Evolutionary conservation across 2,329 filamentous ascomycete species (phyloP), one percentile per base, ranked within the genome.

Genomic region (Gyromitra esculenta): DNA sequence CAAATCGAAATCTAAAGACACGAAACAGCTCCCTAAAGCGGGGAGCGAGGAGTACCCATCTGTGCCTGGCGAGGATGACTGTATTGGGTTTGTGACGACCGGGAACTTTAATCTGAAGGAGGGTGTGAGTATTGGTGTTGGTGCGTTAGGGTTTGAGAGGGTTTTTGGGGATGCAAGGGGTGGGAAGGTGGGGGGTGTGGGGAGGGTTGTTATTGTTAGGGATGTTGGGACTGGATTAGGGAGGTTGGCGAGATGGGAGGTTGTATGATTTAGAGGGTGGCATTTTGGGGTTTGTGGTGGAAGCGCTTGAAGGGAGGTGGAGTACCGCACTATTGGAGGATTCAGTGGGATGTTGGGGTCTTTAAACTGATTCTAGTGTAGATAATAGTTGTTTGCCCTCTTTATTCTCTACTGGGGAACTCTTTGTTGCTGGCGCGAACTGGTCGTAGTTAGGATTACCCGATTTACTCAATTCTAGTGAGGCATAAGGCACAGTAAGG

Each of bases 31-130:
- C 15, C 84, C 84, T 31, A 81, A 81, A 45, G 80, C 82, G 2
- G 81, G 81, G 11, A 85, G 83, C 76, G 82, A 82, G 71, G 82
- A 80, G 65, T 89, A 92, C 79, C 91, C 91, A 0, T 82, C 89
- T 0, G 89, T 94, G n/a, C 95, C 95, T 0, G 86, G 87, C 8
- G 89, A 90, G 77, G 86, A 88, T 25, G 92, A 97, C 82, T 86
- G 98, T 11, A 88, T 98, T 65, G 96, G 96, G 0, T 99, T 97
- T 82, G 90, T 97, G 31, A 97, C 94, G 1, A 91, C 91, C 0
- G 96, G 95, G 0, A 91, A 92, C 65, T 97, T 91, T 82, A 94
- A 91, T 81, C 87, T 98, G 1, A 88, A 89, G 1, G 89, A 91
- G 79, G 96, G 95, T 0, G 88, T 87, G 79, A 92, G 91, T 0